Evolutionary conservation across 257 asterid genomes (phyloP).

Genomic region (Jacaranda mimosifolia): DNA sequence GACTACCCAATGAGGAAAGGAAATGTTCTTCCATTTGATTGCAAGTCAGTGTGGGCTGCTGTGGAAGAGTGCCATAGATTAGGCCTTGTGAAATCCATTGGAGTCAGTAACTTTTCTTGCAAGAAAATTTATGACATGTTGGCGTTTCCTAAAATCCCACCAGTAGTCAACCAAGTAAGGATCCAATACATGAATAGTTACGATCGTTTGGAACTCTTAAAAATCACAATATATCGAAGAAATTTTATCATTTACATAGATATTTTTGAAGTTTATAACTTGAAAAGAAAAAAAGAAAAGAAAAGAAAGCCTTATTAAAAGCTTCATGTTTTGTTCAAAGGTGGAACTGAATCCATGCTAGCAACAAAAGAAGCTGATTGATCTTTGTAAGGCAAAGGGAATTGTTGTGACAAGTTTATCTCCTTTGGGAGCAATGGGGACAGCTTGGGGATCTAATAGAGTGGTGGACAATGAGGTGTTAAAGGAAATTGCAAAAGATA

Average conservation of each 20-base stretch:
- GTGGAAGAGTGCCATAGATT: too few species aligned
- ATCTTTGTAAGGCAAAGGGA: slow-evolving; percentile 9
- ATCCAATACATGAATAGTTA: background rate
- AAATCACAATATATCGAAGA: too few species aligned
- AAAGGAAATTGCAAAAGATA: too few species aligned
- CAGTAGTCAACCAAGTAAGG: slow-evolving; percentile 39
- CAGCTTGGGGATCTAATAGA: too few species aligned
- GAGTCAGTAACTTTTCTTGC: slow-evolving; percentile 62
- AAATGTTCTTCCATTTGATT: slow-evolving; percentile 44
- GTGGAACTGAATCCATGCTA: slow-evolving; percentile 36
- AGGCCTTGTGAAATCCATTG: slow-evolving; percentile 61
- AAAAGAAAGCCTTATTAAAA: too few species aligned
- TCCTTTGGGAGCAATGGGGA: too few species aligned
- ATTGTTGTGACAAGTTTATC: too few species aligned
- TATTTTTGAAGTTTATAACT: too few species aligned
- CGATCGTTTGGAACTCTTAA: too few species aligned
- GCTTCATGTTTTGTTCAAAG: background rate
- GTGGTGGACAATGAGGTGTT: too few species aligned
- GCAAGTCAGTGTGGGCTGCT: slow-evolving; percentile 49
- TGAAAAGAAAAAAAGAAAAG: background rate
- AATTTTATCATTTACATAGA: too few species aligned
- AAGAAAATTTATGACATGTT: slow-evolving; percentile 47
- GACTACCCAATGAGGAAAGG: slow-evolving; percentile 48
- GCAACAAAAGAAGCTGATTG: slow-evolving; percentile 33
- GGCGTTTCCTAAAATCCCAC: slow-evolving; percentile 26